Base-by-base conservation (phyloP, 2,329 filamentous ascomycete species). In the Talaromyces albobiverticillius region DNA sequence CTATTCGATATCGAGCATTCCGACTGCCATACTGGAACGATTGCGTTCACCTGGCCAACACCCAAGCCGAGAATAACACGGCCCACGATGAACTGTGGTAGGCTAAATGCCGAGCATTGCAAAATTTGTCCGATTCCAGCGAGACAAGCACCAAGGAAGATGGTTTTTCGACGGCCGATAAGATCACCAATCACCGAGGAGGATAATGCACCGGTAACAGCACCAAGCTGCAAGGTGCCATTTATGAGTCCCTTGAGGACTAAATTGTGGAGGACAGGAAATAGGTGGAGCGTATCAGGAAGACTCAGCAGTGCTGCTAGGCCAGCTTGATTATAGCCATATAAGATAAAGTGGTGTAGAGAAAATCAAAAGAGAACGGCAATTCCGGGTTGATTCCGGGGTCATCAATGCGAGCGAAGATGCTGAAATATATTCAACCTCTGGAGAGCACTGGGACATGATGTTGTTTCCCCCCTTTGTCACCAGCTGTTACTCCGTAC, bases 251-350 rank as follows among this genome's bases (percentile, higher is more conserved):
- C 75, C 60, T 77, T 74, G 14, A 73, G 66, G 9, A 70, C 75
- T 8, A 74, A 75, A 57, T 77, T 75, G 64, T 80, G 70, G 60
- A 80, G 79, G 52, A 72, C 61, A 3, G 78, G 78, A 58, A 81
- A 80, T 25, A 70, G 70, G 38, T 70, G 62, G 3, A 81, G 70
- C 62, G 87, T 88, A 10, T 77, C 75, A 53, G 78, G 70, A 62
- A 91, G 79, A 3, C 86, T 89, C 46, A 92, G 72, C 23, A 80
- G 64, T 11, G 77, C 77, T 18, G 77, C 77, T n/a, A 75, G 68
- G 34, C 74, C 75, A 36, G 75, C 73, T 59, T 79, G 75, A 61
- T 80, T 79, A 69, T 80, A 81, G 36, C 78, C 78, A 60, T 77
- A 79, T 42, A 76, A 67, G 53, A 78, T 68, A 26, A 64, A 64